Percentiles rank a stretch among this genome's conserved stretches.
These are phyloP conservation scores for Austroboletus olivaceoglutinosus DNA, from an alignment of 1,284 basidiomycete genomes.

Conservation along the genomic window DNA sequence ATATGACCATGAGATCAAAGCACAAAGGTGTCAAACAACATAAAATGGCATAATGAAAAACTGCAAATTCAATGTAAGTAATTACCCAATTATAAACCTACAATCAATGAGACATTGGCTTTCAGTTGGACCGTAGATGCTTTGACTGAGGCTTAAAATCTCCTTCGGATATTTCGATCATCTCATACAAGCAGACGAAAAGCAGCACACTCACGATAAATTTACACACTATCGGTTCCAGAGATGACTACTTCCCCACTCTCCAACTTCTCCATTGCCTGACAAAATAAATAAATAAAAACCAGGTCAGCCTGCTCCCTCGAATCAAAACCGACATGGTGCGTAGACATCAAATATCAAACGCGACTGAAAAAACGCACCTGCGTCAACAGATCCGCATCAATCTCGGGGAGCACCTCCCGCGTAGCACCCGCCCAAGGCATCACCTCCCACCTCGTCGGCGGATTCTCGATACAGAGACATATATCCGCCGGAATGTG, in stretches of 20 bases:
- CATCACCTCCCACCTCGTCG: slow-evolving; percentile 65
- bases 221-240: slow-evolving; percentile 25
- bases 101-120: no score
- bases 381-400: slow-evolving; percentile 54
- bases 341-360: no score
- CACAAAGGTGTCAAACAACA: no score
- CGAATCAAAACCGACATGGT: no score
- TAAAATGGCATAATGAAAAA: no score
- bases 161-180: no score
- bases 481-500: slow-evolving; percentile 76
- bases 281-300: background rate
- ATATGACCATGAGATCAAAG: no score
- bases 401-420: slow-evolving; percentile 60
- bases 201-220: background rate
- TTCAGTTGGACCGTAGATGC: no score
- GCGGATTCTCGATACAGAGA: slow-evolving; percentile 66
- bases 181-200: no score
- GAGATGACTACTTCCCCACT: slow-evolving; percentile 11
- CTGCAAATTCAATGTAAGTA: no score
- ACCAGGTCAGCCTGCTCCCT: background rate
- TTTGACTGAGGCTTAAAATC: no score
- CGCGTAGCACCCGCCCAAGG: slow-evolving; percentile 51
- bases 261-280: slow-evolving; percentile 24
- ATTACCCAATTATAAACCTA: no score
- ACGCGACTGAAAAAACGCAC: slow-evolving; percentile 32